A percentile compares a stretch with the other conserved stretches of the same genome.
These are phyloP conservation scores for Lentinula raphanica DNA, from an alignment of 768 basidiomycete species.

Conservation along the genomic window DNA sequence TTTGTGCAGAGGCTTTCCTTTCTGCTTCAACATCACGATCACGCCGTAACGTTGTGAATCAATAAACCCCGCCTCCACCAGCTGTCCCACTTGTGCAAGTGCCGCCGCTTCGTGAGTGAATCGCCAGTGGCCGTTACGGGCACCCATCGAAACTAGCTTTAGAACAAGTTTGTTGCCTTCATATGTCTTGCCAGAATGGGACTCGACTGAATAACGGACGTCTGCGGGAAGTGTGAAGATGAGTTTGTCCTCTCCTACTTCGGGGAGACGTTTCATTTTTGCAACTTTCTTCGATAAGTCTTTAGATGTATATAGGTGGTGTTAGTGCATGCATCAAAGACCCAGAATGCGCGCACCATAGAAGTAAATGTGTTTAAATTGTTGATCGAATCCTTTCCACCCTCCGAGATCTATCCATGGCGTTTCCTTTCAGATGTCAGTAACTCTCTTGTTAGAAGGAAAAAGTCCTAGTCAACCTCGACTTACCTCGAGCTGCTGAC, in stretches of 20 bases:
- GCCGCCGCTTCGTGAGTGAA: background rate
- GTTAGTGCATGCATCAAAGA: background rate
- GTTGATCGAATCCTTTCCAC: background rate
- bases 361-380: no score
- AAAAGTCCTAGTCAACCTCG: background rate
- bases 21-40: background rate
- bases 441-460: background rate
- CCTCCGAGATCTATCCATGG: background rate
- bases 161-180: background rate
- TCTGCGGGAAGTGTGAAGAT: background rate
- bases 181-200: background rate
- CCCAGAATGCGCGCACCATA: background rate
- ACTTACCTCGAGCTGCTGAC: background rate
- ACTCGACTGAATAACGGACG: background rate
- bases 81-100: background rate
- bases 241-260: no score
- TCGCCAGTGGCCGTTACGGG: background rate
- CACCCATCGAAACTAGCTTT: background rate
- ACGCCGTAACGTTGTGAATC: background rate
- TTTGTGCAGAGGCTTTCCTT: background rate
- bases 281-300: background rate
- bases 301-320: background rate
- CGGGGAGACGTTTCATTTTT: no score
- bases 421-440: background rate
- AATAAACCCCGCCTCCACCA: background rate